Evolutionary conservation across 495 filamentous ascomycete genomes (phyloP).

Genomic region (Neurospora tetrasperma): DNA sequence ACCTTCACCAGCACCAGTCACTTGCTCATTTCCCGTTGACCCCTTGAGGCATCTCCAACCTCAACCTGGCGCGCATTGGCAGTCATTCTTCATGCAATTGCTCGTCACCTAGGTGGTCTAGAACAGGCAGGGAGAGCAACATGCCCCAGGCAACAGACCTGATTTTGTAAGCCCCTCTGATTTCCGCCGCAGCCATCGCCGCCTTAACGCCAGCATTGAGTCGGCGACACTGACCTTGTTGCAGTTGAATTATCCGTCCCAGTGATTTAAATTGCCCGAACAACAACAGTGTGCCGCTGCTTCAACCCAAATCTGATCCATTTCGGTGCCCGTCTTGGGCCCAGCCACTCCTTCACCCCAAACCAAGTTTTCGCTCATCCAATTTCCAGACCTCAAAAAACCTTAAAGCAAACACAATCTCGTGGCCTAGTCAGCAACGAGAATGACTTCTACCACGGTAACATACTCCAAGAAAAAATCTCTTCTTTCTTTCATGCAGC

Average conservation of each 20-base stretch:
- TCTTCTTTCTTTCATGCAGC: background rate
- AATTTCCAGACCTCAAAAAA: background rate
- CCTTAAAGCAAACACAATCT: background rate
- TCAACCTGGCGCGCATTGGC: background rate
- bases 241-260: background rate
- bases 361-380: background rate
- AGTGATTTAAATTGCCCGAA: background rate
- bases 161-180: background rate
- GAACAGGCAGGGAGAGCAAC: background rate
- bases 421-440: background rate
- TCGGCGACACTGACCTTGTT: background rate
- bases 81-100: background rate
- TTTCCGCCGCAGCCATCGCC: background rate
- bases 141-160: background rate
- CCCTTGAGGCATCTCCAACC: background rate
- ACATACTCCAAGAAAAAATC: constrained; percentile 10
- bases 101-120: background rate
- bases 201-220: background rate
- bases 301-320: background rate
- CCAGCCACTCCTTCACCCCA: background rate
- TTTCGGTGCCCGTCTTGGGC: background rate
- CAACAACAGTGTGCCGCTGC: background rate
- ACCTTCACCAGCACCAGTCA: background rate
- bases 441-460: constrained; percentile 9
- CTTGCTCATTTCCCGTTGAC: background rate